Conservation (phyloP, 345 rosid genomes). For the Arabidopsis arenosa region DNA sequence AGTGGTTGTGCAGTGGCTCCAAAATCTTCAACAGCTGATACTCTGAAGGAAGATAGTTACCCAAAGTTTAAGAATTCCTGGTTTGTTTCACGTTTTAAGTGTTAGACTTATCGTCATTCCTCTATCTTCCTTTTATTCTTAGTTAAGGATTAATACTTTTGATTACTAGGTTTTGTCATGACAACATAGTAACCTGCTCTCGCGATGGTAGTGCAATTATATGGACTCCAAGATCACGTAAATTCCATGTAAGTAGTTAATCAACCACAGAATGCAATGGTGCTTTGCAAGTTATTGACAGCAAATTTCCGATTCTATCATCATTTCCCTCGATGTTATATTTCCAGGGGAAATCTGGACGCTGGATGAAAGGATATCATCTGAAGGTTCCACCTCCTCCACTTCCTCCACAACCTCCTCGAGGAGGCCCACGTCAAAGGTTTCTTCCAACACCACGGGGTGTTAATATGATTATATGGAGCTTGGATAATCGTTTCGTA, state of each 20-base stretch:
- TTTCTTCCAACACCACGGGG: constrained; percentile 98
- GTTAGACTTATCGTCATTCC: constrained; percentile 31
- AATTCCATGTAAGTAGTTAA: constrained; percentile 72
- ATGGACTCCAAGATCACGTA: constrained; percentile 92
- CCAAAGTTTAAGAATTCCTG: constrained; percentile 93
- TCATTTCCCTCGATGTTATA: constrained; percentile 25
- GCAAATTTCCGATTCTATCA: constrained; percentile 21
- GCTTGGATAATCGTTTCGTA: constrained; percentile 97
- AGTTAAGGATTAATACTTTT: constrained; percentile 28
- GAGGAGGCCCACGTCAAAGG: constrained; percentile 99
- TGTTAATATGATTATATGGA: constrained; percentile 99
- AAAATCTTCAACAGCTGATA: constrained; percentile 71
- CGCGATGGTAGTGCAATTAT: constrained; percentile 99
- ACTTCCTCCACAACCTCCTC: constrained; percentile 94
- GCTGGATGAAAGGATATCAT: constrained; percentile 91
- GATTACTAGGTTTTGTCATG: constrained; percentile 84
- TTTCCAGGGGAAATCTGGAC: constrained; percentile 85
- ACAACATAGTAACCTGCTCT: constrained; percentile 97
- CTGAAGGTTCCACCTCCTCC: constrained; percentile 99
- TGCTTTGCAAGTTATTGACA: constrained; percentile 24
- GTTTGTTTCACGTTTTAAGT: constrained; percentile 49
- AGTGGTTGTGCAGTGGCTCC: constrained; percentile 94
- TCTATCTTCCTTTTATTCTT: constrained; percentile 22
- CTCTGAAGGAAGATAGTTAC: constrained; percentile 80
- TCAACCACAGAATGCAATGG: constrained; percentile 3